Evolutionary conservation across 495 filamentous ascomycete species (phyloP).

Genomic region (Neurospora africana): DNA sequence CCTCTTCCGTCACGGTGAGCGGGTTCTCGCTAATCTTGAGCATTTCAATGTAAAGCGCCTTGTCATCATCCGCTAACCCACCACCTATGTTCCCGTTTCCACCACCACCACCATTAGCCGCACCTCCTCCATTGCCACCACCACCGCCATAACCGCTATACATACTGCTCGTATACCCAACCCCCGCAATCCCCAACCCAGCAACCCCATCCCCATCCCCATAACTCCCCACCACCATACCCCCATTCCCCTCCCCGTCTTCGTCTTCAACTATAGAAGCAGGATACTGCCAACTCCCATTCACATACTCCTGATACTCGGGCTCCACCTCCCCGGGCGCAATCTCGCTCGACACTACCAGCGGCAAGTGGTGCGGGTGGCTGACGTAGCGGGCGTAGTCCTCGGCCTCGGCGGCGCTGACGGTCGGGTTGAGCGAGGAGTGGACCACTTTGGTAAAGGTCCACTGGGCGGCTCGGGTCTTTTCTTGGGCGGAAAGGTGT

Average conservation of each 20-base stretch:
- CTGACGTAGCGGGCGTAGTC: constrained; percentile 88
- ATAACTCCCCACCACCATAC: neutral
- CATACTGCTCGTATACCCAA: neutral
- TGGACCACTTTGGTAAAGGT: constrained; percentile 76
- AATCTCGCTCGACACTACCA: constrained; percentile 68
- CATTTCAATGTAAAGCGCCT: constrained; percentile 65
- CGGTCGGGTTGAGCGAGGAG: constrained; percentile 69
- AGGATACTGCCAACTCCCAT: constrained; percentile 37
- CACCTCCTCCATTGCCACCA: neutral
- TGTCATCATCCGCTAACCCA: constrained; percentile 48
- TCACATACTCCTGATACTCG: constrained; percentile 68
- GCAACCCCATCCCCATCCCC: neutral
- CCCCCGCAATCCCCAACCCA: neutral
- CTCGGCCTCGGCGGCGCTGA: constrained; percentile 60
- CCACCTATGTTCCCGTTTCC: neutral
- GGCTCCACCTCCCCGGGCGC: constrained; percentile 37
- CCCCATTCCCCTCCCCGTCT: neutral
- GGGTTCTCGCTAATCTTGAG: constrained; percentile 68
- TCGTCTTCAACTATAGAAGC: neutral
- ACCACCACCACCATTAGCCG: neutral
- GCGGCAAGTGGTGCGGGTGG: constrained; percentile 79
- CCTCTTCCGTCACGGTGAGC: constrained; percentile 76
- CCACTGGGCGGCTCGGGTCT: constrained; percentile 67
- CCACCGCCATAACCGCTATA: neutral
- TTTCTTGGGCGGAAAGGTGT: constrained; percentile 38